A percentile compares a stretch with the other conserved stretches of the same genome.
Evolutionary conservation across 164 flowering plant species (phyloP).

Genomic region (Nelumbo lutea): DNA sequence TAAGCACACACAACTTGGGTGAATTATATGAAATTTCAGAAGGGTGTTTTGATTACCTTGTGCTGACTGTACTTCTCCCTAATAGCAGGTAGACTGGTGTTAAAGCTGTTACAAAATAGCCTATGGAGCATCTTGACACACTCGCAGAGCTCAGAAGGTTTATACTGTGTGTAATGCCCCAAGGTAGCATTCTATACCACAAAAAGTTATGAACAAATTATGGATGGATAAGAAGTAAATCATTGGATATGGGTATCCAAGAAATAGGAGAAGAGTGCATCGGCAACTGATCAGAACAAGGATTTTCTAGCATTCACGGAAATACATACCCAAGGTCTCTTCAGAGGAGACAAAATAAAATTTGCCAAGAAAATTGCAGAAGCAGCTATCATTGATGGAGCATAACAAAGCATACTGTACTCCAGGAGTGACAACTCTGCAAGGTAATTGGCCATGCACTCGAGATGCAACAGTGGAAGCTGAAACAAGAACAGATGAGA

Average conservation of each 20-base stretch:
- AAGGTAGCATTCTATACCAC: slow-evolving; percentile 50
- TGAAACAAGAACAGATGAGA: slow-evolving; percentile 14
- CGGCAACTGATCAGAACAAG: background rate
- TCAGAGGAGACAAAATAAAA: slow-evolving; percentile 54
- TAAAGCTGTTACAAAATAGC: slow-evolving; percentile 39
- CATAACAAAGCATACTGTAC: slow-evolving; percentile 69
- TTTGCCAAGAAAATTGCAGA: slow-evolving; percentile 81
- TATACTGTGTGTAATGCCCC: slow-evolving; percentile 68
- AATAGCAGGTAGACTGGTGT: slow-evolving; percentile 60
- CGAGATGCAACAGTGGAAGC: slow-evolving; percentile 68
- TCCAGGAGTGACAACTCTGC: slow-evolving; percentile 92
- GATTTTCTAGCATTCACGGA: background rate
- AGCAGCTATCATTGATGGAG: slow-evolving; percentile 85
- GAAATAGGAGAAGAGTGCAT: background rate
- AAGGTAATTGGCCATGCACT: slow-evolving; percentile 76
- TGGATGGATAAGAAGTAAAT: too few species aligned
- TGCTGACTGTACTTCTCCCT: slow-evolving; percentile 87
- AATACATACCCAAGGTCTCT: slow-evolving; percentile 82
- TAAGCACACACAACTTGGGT: background rate
- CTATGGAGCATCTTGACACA: slow-evolving; percentile 67
- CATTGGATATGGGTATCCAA: background rate
- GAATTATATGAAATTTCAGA: background rate
- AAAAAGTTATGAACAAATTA: slow-evolving; percentile 1
- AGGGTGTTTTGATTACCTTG: slow-evolving; percentile 41
- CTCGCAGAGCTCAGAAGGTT: slow-evolving; percentile 47